These are phyloP conservation scores for Colletotrichum australisinense DNA, from an alignment of 2,329 filamentous ascomycete species.

Conservation along the genomic window DNA sequence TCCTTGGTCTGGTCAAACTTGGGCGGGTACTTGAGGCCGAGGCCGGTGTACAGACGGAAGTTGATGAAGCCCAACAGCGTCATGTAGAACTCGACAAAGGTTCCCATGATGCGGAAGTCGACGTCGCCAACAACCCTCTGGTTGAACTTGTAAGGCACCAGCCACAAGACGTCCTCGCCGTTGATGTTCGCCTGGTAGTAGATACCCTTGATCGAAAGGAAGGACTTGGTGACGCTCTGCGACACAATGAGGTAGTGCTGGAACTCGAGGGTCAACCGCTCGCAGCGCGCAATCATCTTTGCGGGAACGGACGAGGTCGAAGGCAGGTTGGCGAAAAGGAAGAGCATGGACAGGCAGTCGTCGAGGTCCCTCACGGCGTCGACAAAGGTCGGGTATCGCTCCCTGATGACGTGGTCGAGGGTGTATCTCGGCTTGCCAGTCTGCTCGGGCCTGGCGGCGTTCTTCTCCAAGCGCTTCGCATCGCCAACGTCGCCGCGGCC, in stretches of 20 bases:
- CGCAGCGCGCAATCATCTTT: slow-evolving; percentile 95
- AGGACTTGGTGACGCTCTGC: slow-evolving; percentile 92
- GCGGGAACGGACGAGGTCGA: slow-evolving; percentile 89
- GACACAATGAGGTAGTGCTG: slow-evolving; percentile 97
- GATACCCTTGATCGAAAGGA: slow-evolving; percentile 98
- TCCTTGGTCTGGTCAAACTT: slow-evolving; percentile 91
- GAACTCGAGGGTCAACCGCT: slow-evolving; percentile 93
- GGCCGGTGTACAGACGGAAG: slow-evolving; percentile 90
- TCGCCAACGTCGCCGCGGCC: slow-evolving; percentile 92
- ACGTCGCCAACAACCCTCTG: slow-evolving; percentile 94
- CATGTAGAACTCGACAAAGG: slow-evolving; percentile 98
- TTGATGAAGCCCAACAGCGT: slow-evolving; percentile 96
- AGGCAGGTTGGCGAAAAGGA: slow-evolving; percentile 96
- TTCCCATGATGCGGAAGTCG: slow-evolving; percentile 99
- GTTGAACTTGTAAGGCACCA: slow-evolving; percentile 98
- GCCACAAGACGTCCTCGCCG: slow-evolving; percentile 96
- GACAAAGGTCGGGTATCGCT: slow-evolving; percentile 96
- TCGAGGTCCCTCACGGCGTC: slow-evolving; percentile 95
- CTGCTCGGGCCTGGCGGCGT: slow-evolving; percentile 89
- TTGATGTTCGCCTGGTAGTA: slow-evolving; percentile 99
- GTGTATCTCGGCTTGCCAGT: slow-evolving; percentile 90
- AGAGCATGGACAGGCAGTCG: slow-evolving; percentile 96
- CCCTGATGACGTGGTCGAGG: slow-evolving; percentile 96
- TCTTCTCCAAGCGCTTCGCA: slow-evolving; percentile 85
- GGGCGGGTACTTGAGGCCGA: slow-evolving; percentile 94